Conservation (phyloP, 148 eudicot genomes). For the Amaranthus hypochondriacus region DNA sequence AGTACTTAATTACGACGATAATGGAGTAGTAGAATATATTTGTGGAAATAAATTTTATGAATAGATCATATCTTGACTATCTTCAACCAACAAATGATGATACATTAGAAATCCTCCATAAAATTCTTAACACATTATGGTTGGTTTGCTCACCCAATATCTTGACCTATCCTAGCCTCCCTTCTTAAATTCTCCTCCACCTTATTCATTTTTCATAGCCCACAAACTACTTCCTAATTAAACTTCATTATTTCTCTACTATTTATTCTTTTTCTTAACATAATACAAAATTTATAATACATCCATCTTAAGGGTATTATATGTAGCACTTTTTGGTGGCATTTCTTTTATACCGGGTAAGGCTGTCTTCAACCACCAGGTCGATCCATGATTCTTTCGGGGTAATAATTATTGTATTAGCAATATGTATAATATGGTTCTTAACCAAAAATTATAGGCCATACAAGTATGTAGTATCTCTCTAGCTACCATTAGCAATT, state of each 20-base stretch:
- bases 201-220: neutral
- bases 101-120: neutral
- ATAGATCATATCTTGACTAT: too few species aligned
- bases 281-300: neutral
- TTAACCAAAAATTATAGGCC: neutral
- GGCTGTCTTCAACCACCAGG: too few species aligned
- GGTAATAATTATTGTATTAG: too few species aligned
- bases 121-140: conserved; percentile 18
- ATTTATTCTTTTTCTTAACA: neutral
- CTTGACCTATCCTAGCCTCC: conserved; percentile 20
- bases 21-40: too few species aligned
- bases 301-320: neutral
- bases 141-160: conserved; percentile 66
- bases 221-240: neutral
- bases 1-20: too few species aligned
- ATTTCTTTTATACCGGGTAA: neutral
- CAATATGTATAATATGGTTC: neutral
- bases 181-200: conserved; percentile 16
- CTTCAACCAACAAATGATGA: neutral
- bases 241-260: neutral
- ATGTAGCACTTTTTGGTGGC: neutral
- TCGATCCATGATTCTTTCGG: too few species aligned
- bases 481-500: conserved; percentile 5
- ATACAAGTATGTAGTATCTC: neutral
- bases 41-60: too few species aligned